phyloP scores from a whole-genome alignment of 208 protist species.

The Wallacemonas sp. region DNA sequence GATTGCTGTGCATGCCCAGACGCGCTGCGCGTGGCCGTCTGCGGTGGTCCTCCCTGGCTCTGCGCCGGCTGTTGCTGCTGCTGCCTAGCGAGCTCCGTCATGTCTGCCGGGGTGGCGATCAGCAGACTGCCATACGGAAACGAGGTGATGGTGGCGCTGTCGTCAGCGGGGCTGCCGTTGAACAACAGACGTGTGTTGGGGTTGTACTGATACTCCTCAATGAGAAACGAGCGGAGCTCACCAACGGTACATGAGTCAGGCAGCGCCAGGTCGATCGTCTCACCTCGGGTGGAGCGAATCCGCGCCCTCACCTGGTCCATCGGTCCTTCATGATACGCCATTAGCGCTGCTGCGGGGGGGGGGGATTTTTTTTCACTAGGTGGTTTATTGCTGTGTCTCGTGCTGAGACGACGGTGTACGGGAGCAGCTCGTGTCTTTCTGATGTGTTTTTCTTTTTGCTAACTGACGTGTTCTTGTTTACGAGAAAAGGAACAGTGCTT shows the following conservation, averaged over 20 bases:
- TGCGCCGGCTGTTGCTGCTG: neutral
- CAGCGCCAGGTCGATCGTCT: constrained; percentile 70
- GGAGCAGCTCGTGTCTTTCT: no score
- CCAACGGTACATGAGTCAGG: constrained; percentile 53
- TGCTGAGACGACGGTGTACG: no score
- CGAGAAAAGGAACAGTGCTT: no score
- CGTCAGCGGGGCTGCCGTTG: constrained; percentile 22
- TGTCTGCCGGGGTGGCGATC: constrained; percentile 38
- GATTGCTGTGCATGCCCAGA: constrained; percentile 1
- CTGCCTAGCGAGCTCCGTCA: neutral
- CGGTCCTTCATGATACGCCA: constrained; percentile 38
- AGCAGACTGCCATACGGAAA: constrained; percentile 76
- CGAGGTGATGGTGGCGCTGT: constrained; percentile 35
- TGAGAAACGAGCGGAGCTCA: constrained; percentile 61
- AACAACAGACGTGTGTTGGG: constrained; percentile 49
- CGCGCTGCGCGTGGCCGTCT: neutral
- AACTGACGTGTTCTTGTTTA: no score
- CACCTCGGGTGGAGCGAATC: constrained; percentile 60
- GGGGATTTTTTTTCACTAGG: no score
- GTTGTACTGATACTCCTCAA: constrained; percentile 70
- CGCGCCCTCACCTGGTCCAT: constrained; percentile 45
- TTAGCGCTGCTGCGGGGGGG: no score
- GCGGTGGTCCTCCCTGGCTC: neutral
- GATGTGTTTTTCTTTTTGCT: no score
- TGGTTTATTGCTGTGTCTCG: no score